These are phyloP conservation scores for Russula emetica DNA, from an alignment of 768 basidiomycete species.

Conservation along the genomic window DNA sequence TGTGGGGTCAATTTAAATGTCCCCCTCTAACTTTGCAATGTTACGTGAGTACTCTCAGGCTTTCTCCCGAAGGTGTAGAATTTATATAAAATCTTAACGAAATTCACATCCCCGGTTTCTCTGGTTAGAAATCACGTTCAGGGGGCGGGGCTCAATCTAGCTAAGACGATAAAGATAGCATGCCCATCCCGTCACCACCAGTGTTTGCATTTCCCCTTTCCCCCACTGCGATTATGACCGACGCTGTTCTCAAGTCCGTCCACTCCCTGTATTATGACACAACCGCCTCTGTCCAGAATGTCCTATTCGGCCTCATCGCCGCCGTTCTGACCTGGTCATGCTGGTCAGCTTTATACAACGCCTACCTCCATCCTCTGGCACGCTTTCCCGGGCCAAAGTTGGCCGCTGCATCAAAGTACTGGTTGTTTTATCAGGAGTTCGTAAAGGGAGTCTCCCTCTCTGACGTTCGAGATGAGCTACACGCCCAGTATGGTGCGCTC, in stretches of 20 bases:
- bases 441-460: constrained; percentile 26
- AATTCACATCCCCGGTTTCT: neutral
- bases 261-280: neutral
- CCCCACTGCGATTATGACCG: neutral
- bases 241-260: neutral
- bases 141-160: too few species aligned
- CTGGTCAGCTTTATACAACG: constrained; percentile 12
- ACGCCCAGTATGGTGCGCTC: constrained; percentile 38
- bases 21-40: neutral
- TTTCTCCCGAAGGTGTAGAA: neutral
- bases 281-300: neutral
- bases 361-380: constrained; percentile 27
- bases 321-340: neutral
- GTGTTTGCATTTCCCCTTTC: neutral
- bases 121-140: neutral
- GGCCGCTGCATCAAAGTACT: constrained; percentile 26
- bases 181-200: neutral
- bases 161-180: neutral
- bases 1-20: neutral
- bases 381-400: constrained; percentile 29
- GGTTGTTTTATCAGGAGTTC: constrained; percentile 27
- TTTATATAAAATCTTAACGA: neutral
- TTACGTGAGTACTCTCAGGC: neutral
- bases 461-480: constrained; percentile 37
- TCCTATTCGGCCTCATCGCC: neutral